phyloP scores from a whole-genome alignment of 2,329 filamentous ascomycete species.

The Xylaria multiplex region DNA sequence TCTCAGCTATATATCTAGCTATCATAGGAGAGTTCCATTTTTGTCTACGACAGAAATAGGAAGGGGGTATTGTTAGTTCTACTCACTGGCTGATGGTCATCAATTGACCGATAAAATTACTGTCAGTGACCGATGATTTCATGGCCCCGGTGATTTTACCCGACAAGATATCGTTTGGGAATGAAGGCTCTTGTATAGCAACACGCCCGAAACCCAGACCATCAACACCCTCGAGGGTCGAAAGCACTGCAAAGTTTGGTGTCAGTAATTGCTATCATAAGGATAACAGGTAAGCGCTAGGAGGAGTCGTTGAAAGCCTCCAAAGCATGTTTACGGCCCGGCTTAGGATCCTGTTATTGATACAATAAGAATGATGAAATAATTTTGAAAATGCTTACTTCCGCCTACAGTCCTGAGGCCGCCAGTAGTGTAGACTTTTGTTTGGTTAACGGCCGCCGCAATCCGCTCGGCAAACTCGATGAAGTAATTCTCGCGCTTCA shows the following conservation, averaged over 20 bases:
- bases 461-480: constrained; percentile 64
- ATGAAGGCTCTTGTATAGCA: constrained; percentile 58
- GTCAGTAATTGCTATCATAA: background rate
- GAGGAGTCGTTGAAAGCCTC: background rate
- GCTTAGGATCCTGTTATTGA: background rate
- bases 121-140: constrained; percentile 56
- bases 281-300: background rate
- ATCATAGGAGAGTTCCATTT: background rate
- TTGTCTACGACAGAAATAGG: background rate
- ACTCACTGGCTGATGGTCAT: constrained; percentile 36
- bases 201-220: constrained; percentile 66
- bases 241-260: constrained; percentile 53
- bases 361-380: background rate
- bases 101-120: constrained; percentile 56
- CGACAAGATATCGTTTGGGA: constrained; percentile 57
- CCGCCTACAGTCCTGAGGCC: constrained; percentile 62
- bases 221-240: constrained; percentile 61
- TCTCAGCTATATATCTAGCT: background rate
- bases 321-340: background rate
- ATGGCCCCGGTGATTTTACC: constrained; percentile 61
- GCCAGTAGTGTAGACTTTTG: constrained; percentile 63
- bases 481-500: constrained; percentile 66
- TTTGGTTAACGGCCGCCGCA: constrained; percentile 56
- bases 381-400: constrained; percentile 40
- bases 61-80: background rate